Base-by-base conservation (phyloP, 352 stramenopile species). In the Globisporangium viniferum region DNA sequence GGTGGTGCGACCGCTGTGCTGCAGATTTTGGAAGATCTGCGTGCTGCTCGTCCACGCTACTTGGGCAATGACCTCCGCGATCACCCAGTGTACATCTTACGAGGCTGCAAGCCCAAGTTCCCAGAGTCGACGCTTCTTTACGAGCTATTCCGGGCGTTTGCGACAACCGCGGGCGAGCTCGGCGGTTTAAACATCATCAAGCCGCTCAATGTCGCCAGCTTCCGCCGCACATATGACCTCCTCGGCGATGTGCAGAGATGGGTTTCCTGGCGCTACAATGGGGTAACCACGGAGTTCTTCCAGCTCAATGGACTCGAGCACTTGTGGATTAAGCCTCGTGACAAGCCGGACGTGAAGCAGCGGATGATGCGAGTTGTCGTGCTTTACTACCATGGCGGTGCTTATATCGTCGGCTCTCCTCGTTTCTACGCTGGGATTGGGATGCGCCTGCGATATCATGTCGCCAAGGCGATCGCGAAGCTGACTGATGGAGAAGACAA, bases 371-470 rank as follows among this genome's bases (percentile, higher is more conserved):
- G 62, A 3, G 54, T 78, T 2, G 74, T 85, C 20, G 72, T 90
- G 49, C 72, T 90, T 22, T 89, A 80, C 64, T 82, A 70, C 67
- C 80, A 90, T 61, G 82, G 82, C 48, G 82, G 80, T 2, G 80
- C 74, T 18, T 89, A 82, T 61, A 69, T 75, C 0, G 62, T 89
- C 20, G 65, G 79, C 8, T 81, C 71, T 66, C 80, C 81, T 10
- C 65, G 66, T 2, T 70, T 44, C 36, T 44, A 9, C 36, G 7
- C 75, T 29, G 53, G 48, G 3, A 75, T 81, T 54, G 75, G 66
- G 36, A 15, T 44, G 8, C 36, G 67, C 5, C 64, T 86, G 31
- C 59, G 54, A 22, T 55, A 62, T 0, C 62, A 69, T 29, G 64
- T 76, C 59, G 73, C 8, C 35, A 39, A 39, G 35, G 35, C 35